Evolutionary conservation across 2,329 filamentous ascomycete species (phyloP), one percentile per base, ranked within the genome.

Genomic region (Fusarium beomiforme): DNA sequence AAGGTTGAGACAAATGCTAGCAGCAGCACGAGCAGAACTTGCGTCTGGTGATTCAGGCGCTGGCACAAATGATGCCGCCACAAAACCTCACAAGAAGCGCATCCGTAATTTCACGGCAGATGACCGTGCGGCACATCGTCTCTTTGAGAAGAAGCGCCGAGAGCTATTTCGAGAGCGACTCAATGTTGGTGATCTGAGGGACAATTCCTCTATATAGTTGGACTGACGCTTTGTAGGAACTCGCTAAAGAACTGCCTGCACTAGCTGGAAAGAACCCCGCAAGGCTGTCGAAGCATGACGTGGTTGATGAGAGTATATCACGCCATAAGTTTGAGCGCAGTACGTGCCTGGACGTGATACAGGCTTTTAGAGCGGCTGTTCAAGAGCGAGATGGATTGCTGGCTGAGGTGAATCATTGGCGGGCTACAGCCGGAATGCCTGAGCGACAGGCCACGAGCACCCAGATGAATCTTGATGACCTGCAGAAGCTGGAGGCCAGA

Each of bases 161-260:
- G 81, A 83, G 65, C 79, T 81, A 2, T 84, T 83, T 71, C 81
- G 81, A 54, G 79, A 81, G 43, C 75, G 79, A 5, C 61, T 84
- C 21, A 79, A 74, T 43, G 82, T 81, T 33, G 66, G 79, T 76
- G 21, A n/a, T n/a, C n/a, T n/a, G n/a, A n/a, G n/a, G n/a, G n/a
- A 34, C 9, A n/a, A 5, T 21, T 33, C 5, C 16, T 3, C 16
- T 8, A 12, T 8, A 21, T 26, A 47, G n/a, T n/a, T n/a, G n/a
- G n/a, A n/a, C n/a, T 66, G 19, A 67, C 39, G 10, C 3, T 39
- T 24, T n/a, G n/a, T 56, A 83, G 81, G 76, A 78, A 37, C 76
- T 83, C 21, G 81, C 81, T 6, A 63, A 73, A 53, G 75, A 80
- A 24, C 75, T 83, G 13, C 81, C 81, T 6, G 68, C 77, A 9